Conservation (phyloP, 768 basidiomycete species). For the Neoboletus brunneissimus region DNA sequence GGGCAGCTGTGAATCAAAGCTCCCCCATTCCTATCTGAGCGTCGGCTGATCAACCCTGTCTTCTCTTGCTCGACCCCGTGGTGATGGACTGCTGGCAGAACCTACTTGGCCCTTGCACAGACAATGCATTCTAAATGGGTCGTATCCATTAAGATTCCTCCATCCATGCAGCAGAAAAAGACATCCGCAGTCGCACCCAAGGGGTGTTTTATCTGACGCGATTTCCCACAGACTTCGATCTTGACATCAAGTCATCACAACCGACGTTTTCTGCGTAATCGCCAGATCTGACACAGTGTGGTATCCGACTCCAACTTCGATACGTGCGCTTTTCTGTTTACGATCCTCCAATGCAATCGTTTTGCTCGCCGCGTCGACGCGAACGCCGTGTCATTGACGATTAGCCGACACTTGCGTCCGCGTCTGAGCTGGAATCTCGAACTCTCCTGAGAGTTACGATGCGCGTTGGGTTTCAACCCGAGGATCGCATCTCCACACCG, state of each 20-base stretch:
- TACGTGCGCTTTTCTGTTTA: constrained; percentile 3
- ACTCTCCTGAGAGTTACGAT: constrained; percentile 4
- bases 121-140: neutral
- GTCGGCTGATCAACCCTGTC: neutral
- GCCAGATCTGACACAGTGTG: neutral
- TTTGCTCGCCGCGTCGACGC: neutral
- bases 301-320: constrained; percentile 1
- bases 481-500: constrained; percentile 10
- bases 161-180: neutral
- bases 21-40: neutral
- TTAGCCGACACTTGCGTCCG: constrained; percentile 1
- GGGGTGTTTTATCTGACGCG: neutral
- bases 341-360: constrained; percentile 15
- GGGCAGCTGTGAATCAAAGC: too few species aligned
- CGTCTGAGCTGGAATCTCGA: constrained; percentile 7
- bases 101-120: neutral
- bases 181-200: neutral
- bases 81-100: neutral
- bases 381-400: neutral
- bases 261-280: neutral
- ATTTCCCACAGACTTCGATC: constrained; percentile 15
- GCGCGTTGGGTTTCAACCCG: constrained; percentile 11
- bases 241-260: neutral
- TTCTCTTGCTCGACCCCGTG: too few species aligned
- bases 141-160: neutral